Evolutionary conservation across 2,329 filamentous ascomycete species (phyloP), one percentile per base, ranked within the genome.

Genomic region (Juglanconis oblonga): DNA sequence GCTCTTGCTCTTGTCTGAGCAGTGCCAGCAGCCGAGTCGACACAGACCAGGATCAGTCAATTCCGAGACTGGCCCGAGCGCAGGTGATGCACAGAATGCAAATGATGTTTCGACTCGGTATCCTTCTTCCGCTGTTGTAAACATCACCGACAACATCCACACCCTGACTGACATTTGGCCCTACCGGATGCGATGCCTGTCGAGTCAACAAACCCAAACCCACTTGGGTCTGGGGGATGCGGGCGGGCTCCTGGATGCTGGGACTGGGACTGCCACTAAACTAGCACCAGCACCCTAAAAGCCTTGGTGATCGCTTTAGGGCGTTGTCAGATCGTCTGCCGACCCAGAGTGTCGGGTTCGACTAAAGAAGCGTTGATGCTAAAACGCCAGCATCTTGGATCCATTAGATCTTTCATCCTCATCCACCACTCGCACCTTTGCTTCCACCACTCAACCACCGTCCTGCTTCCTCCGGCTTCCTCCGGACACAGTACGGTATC

Each of bases 291-390:
- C 49, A 52, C 49, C 49, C 29, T 36, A 52, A 17, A 36, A 33
- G n/a, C 11, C 31, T 13, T 50, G 55, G 61, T 62, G 61, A 62
- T 59, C 61, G 59, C 38, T 64, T 68, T 70, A 67, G 69, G 69
- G 68, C 69, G 67, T 67, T 69, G 68, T 71, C 72, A 72, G 72
- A 74, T 73, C 71, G 73, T 69, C 70, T 70, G 69, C 61, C 69
- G 74, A 75, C 71, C 74, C 74, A 67, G 66, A 66, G 61, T 66
- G 67, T 69, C 68, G 68, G 74, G 74, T 71, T 75, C 68, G 68
- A 71, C 72, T 74, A 76, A 76, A 73, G 71, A 70, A 66, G 69
- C 66, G 68, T 64, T 57, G 52, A 56, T 63, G 58, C 61, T 63
- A 59, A 67, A 51, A 52, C 38, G 55, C 55, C 54, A 50, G 32